Conservation (phyloP, 108 stramenopile genomes). For the Skeletonema marinoi region DNA sequence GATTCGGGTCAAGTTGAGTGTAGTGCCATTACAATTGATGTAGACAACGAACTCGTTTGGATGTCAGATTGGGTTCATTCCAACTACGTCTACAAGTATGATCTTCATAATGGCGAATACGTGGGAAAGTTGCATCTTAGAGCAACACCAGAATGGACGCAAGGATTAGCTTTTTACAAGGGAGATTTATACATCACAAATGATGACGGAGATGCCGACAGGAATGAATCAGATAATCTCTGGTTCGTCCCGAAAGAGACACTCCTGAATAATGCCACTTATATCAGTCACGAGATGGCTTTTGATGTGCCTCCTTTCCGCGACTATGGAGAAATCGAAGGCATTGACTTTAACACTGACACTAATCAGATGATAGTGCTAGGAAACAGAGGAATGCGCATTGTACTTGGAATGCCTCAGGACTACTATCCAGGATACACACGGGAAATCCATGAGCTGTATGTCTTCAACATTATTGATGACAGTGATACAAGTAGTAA, state of each 20-base stretch:
- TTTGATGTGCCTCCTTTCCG: background rate
- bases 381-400: background rate
- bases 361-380: background rate
- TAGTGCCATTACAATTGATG: background rate
- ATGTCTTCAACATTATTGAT: too few species aligned
- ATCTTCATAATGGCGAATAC: background rate
- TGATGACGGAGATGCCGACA: too few species aligned
- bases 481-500: too few species aligned
- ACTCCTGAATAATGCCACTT: background rate
- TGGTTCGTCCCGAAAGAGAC: background rate
- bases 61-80: background rate
- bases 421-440: too few species aligned
- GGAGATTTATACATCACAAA: too few species aligned
- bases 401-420: background rate
- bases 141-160: too few species aligned
- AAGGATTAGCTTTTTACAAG: too few species aligned
- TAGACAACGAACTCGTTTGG: background rate
- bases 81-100: background rate
- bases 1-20: background rate
- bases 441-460: too few species aligned
- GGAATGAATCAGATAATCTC: too few species aligned
- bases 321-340: slow-evolving; percentile 1
- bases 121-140: background rate
- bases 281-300: background rate
- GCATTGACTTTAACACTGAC: background rate